Base-by-base conservation (phyloP, 2,329 filamentous ascomycete species). In the Aspergillus piperis region DNA sequence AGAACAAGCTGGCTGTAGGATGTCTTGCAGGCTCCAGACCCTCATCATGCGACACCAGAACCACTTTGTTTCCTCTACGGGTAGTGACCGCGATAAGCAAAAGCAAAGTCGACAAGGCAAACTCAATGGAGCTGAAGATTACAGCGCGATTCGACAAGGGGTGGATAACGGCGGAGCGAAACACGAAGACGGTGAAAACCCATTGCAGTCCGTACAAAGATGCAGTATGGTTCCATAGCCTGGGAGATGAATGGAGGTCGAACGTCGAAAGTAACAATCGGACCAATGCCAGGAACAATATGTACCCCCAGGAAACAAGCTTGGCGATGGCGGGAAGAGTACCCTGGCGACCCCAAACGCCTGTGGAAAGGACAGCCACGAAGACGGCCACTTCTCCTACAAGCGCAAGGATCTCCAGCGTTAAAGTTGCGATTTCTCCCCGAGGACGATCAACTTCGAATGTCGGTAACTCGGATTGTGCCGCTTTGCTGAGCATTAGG, bases 181-280 rank as follows among this genome's bases (percentile, higher is more conserved):
- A 95, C 5, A 94, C 77, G 66, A 92, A 81, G 23, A 94, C 64
- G 8, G 84, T 83, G 70, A 93, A 88, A 5, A 95, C 71, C 92
- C 94, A 99, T 73, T 93, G 89, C 57, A 88, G 80, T 57, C 85
- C 84, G 76, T 99, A 99, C 57, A 99, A 86, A 64, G 84, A 79
- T 19, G 92, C 90, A 0, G 95, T 98, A 76, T 99, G 95, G 72
- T 94, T 93, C 95, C 95, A 99, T 8, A 98, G 80, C 60, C 85
- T 83, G 8, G 90, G 88, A 13, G 95, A 84, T 79, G 91, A 82
- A 81, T 86, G 70, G 78, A 86, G 77, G 80, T 86, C 75, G 48
- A 79, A 76, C 57, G 78, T 82, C 75, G 88, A 77, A 82, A 86
- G 77, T 77, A 88, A 69, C 54, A 97, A 80, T 36, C 95, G 88